Evolutionary conservation across 768 basidiomycete genomes (phyloP), one percentile per base, ranked within the genome.

Genomic region (Tubosaeta brunneosetosa): DNA sequence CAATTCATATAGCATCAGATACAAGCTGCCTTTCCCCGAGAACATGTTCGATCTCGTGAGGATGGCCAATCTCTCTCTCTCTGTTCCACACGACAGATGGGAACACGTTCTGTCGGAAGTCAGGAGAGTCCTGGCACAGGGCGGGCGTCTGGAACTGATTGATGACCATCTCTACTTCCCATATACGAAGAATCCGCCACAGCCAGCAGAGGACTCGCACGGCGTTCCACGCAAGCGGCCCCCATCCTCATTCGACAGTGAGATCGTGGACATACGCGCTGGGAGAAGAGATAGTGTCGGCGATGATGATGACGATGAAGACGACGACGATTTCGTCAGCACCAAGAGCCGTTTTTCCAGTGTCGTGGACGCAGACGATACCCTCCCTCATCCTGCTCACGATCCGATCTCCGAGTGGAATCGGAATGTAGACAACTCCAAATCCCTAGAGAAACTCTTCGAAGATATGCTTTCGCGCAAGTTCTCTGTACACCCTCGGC

Each of bases 131-230:
- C 73, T 91, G 13, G 71, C 69, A 12, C 73, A 73, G 6, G 79
- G 75, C 14, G 89, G 90, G 4, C 77, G 79, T 9, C 69, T 91
- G 3, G 90, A 92, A 65, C 60, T 90, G 44, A 81, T 91, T 47
- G 86, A 89, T 66, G 88, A 91, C 65, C 71, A 85, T 58, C 69
- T 86, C 32, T 65, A 78, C 56, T 88, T 88, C 59, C 83, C 87
- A 1, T 82, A 80, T 52, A 72, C 76, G 16, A 68, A 64, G 45
- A 44, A n/a, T 33, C 59, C 55, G 37, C 63, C 52, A 51, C 70
- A 38, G 33, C 61, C 54, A 41, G 38, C 50, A 16, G 26, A 25
- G 25, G 33, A 44, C 49, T 51, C 55, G 10, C 50, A 55, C 41
- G 44, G 3, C 6, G 32, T n/a, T 17, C 11, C 49, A 29, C 37